Conservation (phyloP, 106 monocot species). For the Vanilla planifolia region DNA sequence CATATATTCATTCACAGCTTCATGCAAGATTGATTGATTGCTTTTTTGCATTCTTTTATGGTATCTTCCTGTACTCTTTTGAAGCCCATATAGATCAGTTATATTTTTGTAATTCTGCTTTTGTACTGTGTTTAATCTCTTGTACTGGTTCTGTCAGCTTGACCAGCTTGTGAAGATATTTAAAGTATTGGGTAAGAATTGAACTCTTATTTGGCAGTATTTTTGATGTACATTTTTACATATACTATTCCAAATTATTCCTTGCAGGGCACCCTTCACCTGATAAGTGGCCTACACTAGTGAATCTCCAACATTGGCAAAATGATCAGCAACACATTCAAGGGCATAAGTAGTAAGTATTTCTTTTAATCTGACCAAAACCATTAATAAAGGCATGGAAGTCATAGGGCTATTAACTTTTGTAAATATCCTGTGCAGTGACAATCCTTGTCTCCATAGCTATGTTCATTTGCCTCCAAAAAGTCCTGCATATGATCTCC, state of each 20-base stretch:
- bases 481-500: constrained; percentile 89
- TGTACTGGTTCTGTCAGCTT: constrained; percentile 43
- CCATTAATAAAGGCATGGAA: too few relatives aligned
- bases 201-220: not conserved
- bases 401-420: not conserved
- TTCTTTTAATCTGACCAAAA: not conserved
- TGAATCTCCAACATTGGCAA: constrained; percentile 82
- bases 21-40: not conserved
- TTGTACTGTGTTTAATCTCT: constrained; percentile 13
- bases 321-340: constrained; percentile 98
- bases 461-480: constrained; percentile 74
- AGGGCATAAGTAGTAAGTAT: constrained; percentile 75
- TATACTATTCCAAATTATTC: not conserved
- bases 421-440: constrained; percentile 45
- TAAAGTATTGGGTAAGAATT: constrained; percentile 82
- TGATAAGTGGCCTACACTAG: constrained; percentile 92
- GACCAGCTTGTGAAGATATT: constrained; percentile 99
- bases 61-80: too few relatives aligned
- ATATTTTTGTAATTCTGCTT: not conserved
- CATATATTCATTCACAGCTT: not conserved
- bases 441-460: constrained; percentile 74
- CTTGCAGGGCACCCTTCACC: constrained; percentile 79
- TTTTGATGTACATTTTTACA: not conserved
- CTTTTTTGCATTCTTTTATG: too few relatives aligned
- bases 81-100: too few relatives aligned